A percentile compares a stretch with the other conserved stretches of the same genome.
phyloP scores from a whole-genome alignment of 1,284 basidiomycete genomes.

The Mrakiaceae sp. region DNA sequence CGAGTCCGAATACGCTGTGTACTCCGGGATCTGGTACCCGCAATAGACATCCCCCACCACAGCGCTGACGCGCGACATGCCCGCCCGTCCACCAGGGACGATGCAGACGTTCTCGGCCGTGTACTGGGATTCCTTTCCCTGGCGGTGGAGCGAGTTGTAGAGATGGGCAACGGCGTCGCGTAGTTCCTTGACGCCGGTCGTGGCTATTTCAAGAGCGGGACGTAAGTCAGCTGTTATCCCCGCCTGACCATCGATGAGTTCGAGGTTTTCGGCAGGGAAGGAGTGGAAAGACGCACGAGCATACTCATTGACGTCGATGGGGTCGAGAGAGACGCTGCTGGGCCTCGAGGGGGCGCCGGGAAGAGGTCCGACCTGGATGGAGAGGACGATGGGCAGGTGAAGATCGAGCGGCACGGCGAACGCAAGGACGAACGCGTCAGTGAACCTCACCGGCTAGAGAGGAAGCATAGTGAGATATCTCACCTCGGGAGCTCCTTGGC shows the following conservation, averaged over 20 bases:
- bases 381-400: no score
- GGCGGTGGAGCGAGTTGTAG: conserved; percentile 78
- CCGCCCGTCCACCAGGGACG: conserved; percentile 70
- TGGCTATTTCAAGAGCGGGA: conserved; percentile 37
- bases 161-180: conserved; percentile 63
- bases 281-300: conserved; percentile 40
- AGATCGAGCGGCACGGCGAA: no score
- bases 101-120: conserved; percentile 64
- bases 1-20: conserved; percentile 43
- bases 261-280: background rate
- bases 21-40: conserved; percentile 70
- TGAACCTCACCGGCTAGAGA: no score
- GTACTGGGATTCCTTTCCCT: conserved; percentile 68
- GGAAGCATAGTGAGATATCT: no score
- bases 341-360: conserved; percentile 61
- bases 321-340: conserved; percentile 46
- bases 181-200: conserved; percentile 68
- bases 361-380: conserved; percentile 47
- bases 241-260: background rate
- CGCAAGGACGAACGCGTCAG: no score
- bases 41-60: conserved; percentile 49
- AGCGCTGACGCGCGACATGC: conserved; percentile 77
- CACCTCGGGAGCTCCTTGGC: conserved; percentile 73
- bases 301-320: conserved; percentile 70
- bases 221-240: background rate